These are phyloP conservation scores for Aspergillus proliferans DNA, from an alignment of 2,329 filamentous ascomycete species.

Conservation along the genomic window DNA sequence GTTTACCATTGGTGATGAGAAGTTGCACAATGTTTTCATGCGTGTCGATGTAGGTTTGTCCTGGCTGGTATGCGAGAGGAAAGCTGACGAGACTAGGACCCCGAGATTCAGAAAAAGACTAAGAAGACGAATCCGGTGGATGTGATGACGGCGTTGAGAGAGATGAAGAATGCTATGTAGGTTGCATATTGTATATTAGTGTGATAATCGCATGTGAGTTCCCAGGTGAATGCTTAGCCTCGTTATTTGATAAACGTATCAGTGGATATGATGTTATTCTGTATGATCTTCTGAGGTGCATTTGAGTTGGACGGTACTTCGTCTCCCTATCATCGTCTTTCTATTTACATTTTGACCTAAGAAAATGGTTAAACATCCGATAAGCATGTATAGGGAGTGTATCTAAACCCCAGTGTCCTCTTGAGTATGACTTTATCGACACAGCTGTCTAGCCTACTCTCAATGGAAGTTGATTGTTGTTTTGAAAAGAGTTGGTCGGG, in stretches of 20 bases:
- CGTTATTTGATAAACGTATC: background rate
- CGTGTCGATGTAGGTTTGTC: slow-evolving; percentile 60
- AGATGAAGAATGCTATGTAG: slow-evolving; percentile 66
- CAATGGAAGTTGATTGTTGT: too few relatives aligned
- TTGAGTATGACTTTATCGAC: too few relatives aligned
- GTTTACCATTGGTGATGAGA: slow-evolving; percentile 96
- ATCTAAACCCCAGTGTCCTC: too few relatives aligned
- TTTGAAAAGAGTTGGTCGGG: too few relatives aligned
- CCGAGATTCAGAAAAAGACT: slow-evolving; percentile 74
- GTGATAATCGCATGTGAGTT: background rate
- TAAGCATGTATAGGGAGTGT: too few relatives aligned
- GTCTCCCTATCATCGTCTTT: too few relatives aligned
- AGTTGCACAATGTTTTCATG: slow-evolving; percentile 98
- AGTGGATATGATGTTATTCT: too few relatives aligned
- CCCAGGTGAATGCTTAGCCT: background rate
- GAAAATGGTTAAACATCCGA: too few relatives aligned
- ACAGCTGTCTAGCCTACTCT: too few relatives aligned
- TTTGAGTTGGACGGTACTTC: too few relatives aligned
- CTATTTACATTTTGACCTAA: too few relatives aligned
- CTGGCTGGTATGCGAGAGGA: background rate
- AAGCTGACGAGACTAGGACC: slow-evolving; percentile 52
- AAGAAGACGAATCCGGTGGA: slow-evolving; percentile 73
- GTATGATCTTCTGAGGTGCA: too few relatives aligned
- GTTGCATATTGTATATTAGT: background rate
- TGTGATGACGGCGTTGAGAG: slow-evolving; percentile 78